Base-by-base conservation (phyloP, 176 grass and related monocot genomes). In the Bonia amplexicaulis region DNA sequence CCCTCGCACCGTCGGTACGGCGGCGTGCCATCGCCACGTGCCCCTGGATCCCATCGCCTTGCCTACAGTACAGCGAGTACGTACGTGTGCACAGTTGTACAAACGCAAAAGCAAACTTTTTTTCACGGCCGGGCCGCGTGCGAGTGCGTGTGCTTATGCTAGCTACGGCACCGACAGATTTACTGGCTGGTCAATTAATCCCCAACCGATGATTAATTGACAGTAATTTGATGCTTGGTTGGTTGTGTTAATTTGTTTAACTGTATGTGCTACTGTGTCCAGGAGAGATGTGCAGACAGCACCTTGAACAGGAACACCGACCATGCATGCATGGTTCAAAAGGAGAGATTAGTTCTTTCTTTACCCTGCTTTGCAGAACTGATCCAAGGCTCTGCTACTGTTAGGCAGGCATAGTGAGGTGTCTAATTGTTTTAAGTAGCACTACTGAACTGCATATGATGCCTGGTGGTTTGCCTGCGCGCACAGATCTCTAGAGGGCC, bases 11-110 rank as follows among this genome's bases (percentile, higher is more conserved):
- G 57, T 66, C 85, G 58, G 82, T 89, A 80, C 82, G 82, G 87
- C 61, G 51, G 61, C 70, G 82, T 85, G 82, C 41, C 87, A 12
- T 0, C 61, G 59, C 40, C 76, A 85, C 87, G 77, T 80, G 82
- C 65, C 55, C 59, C 53, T 13, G 25, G 22, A 26, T 0, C 70
- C 26, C 44, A 5, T 49, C 47, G 26, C 25, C 31, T 51, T 19
- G 42, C 46, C 25, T 2, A n/a, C 20, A 58, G 20, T 10, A 58
- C 25, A 7, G 12, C 7, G 41, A 9, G 70, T 51, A 35, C 45
- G 70, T 51, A 35, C 45, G 78, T 16, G 19, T 39, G 69, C 15
- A 10, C 70, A 27, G 5, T 51, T 73, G 25, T 19, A 22, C 22
- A 27, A 6, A 41, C 52, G 40, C 41, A 48, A 51, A 31, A 41